These are phyloP conservation scores for Neostapfia colusana DNA, from an alignment of 176 grass and related monocot species.

Conservation along the genomic window DNA sequence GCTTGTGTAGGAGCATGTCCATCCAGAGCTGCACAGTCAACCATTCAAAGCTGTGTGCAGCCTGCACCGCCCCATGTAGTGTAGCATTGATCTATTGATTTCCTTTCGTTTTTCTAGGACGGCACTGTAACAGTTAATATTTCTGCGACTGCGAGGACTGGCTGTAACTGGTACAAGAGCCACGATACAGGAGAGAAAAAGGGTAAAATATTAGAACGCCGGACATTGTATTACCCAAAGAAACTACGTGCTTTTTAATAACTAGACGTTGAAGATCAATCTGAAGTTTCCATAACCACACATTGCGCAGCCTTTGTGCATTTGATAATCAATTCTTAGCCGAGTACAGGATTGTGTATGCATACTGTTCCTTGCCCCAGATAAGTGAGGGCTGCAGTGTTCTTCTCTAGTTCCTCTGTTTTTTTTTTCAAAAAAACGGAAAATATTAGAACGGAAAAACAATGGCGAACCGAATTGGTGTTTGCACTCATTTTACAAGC, in stretches of 20 bases:
- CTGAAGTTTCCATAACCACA: conserved; percentile 12
- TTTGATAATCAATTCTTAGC: not conserved
- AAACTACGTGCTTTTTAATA: not conserved
- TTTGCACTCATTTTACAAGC: not conserved
- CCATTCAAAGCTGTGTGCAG: conserved; percentile 25
- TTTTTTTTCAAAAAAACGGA: not conserved
- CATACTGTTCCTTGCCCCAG: conserved; percentile 8
- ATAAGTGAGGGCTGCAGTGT: not conserved
- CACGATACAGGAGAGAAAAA: not conserved
- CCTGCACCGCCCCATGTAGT: not conserved
- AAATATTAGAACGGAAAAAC: not conserved
- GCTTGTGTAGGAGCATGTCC: not conserved
- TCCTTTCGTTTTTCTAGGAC: not conserved
- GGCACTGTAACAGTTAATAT: not conserved
- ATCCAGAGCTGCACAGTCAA: conserved; percentile 30
- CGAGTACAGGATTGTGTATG: not conserved
- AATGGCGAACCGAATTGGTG: not conserved
- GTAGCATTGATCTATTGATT: not conserved
- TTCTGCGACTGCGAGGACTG: accelerated
- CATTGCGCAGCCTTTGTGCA: not conserved
- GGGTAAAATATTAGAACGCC: not conserved
- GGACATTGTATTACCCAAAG: not conserved
- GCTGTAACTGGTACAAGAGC: not conserved
- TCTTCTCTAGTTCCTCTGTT: not conserved
- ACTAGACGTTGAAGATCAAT: not conserved